Base-by-base conservation (phyloP, 2,329 filamentous ascomycete species). In the Sphaerulina musiva region DNA sequence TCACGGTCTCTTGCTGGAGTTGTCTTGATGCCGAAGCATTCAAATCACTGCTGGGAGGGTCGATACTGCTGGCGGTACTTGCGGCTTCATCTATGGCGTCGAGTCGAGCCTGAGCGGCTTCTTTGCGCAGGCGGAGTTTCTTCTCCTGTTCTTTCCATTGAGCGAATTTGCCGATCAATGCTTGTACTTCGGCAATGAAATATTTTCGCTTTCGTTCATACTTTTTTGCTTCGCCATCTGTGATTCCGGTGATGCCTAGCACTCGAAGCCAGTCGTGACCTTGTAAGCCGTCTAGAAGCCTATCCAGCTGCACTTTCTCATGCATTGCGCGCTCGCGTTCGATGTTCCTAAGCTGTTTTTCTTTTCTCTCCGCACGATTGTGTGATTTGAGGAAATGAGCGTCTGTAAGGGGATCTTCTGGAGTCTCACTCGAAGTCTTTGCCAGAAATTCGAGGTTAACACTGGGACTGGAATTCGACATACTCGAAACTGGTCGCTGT, bases 191-290 rank as follows among this genome's bases (percentile, higher is more conserved):
- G 53, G 79, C 80, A 63, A 96, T 86, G 68, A 96, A 95, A 68
- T 92, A 84, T 56, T 85, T 80, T 29, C 93, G 82, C 57, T 93
- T 93, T 2, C 86, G 84, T 70, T 95, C 89, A 70, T 89, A 96
- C 31, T 85, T 81, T 69, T 87, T 93, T 72, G 89, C 92, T 66
- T 89, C 88, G 20, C 83, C 83, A 66, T 96, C 91, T 0, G 89
- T 95, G 38, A 95, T 74, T 38, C 80, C 89, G 59, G 84, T 92
- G 34, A 97, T 86, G 26, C 92, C 93, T 83, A 98, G 90, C 3
- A 91, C 81, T 57, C 87, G 85, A 53, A 96, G 77, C 93, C 93
- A 98, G 70, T 97, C 93, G 54, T 87, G 89, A 2, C 92, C 88
- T 68, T 89, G 86, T 1, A 98, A 78, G 14, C 89, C 89, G 51